Evolutionary conservation across 2,329 filamentous ascomycete genomes (phyloP), one percentile per base, ranked within the genome.

Genomic region (Nemania diffusa): DNA sequence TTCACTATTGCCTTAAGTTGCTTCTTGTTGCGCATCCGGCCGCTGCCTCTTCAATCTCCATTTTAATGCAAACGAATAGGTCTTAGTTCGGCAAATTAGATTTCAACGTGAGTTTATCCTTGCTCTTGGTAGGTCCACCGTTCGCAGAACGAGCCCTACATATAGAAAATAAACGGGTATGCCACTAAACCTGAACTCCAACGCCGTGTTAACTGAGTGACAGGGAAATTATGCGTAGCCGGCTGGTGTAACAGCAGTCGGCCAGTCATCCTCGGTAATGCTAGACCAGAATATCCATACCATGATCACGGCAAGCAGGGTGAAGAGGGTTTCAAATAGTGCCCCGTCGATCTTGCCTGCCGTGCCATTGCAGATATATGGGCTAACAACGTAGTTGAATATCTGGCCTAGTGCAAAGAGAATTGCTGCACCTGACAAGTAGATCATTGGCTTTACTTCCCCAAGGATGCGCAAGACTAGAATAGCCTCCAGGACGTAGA

Each of bases 191-290:
- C 75, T 70, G 55, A 78, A 77, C 76, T 73, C 76, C 76, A 68
- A 75, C 72, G 72, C 76, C 76, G 67, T 73, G 61, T 69, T 70
- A 73, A 76, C 70, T 66, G 58, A 73, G 62, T 62, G 64, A 70
- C 42, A 65, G 66, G 64, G 65, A 62, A 57, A 76, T 59, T 70
- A 77, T 59, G 82, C 79, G 71, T 86, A 86, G 64, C 73, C 73
- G 17, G 73, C 58, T 22, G 74, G 69, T 58, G 80, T 78, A 62
- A 79, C 78, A 9, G 79, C 80, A 37, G 87, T 86, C 20, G 94
- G 93, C 96, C 96, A 99, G 83, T 97, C 95, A 76, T 99, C 96
- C 81, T 99, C 96, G 17, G 96, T 99, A 75, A 99, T 99, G 82
- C 94, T 97, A 53, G 94, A 97, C 96, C 96, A 99, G 84, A 99